phyloP scores from a whole-genome alignment of 805 yeast species.

The Wickerhamiella hasegawae region DNA sequence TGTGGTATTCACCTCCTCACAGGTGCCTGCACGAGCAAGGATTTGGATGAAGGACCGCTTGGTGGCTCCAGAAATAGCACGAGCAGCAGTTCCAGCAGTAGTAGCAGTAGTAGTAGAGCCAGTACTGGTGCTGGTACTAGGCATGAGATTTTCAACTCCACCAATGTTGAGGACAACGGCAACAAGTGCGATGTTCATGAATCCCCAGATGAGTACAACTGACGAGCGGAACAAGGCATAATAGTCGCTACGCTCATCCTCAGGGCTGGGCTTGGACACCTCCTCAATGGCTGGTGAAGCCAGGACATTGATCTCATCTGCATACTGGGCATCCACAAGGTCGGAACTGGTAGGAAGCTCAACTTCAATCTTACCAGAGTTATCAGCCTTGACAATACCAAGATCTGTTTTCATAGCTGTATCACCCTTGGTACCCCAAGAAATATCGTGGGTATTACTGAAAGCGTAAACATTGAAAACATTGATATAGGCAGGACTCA shows the following conservation, averaged over 20 bases:
- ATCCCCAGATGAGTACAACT: constrained; percentile 80
- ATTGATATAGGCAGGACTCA: constrained; percentile 82
- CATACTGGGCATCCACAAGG: constrained; percentile 64
- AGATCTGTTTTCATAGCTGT: constrained; percentile 46
- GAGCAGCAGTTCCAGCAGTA: constrained; percentile 14
- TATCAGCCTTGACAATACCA: constrained; percentile 66
- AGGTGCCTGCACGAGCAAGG: constrained; percentile 2
- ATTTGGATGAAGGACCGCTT: constrained; percentile 3
- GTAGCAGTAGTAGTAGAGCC: constrained; percentile 9
- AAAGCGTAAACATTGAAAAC: constrained; percentile 88
- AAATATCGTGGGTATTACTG: constrained; percentile 88
- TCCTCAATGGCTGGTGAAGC: constrained; percentile 22
- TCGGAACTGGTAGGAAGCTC: constrained; percentile 60
- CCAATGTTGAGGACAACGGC: constrained; percentile 77
- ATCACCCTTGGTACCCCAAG: constrained; percentile 95
- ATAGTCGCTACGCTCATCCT: constrained; percentile 56
- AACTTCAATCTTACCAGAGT: constrained; percentile 48
- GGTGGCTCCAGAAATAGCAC: not conserved
- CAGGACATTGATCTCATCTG: constrained; percentile 44
- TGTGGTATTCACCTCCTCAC: constrained; percentile 21
- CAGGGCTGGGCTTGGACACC: constrained; percentile 21
- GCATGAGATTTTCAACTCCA: constrained; percentile 33
- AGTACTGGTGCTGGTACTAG: constrained; percentile 11
- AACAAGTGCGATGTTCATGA: constrained; percentile 66
- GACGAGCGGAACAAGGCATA: constrained; percentile 82